Base-by-base conservation (phyloP, 2,329 filamentous ascomycete species). In the Epichloe bromicola region DNA sequence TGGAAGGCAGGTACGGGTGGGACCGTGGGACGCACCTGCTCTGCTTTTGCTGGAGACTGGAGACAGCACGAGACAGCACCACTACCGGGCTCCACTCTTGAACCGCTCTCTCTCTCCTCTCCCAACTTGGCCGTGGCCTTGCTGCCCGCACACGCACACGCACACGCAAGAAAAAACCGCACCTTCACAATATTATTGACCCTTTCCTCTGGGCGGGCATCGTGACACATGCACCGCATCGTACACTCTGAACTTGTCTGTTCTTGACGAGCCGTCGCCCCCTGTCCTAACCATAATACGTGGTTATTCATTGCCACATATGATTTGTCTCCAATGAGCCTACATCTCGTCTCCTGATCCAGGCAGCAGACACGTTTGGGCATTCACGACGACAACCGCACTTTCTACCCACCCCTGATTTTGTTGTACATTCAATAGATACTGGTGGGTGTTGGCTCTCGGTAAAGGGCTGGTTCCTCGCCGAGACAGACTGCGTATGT, bases 321-420 rank as follows among this genome's bases (percentile, higher is more conserved):
- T 38, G 49, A 23, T n/a, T 17, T 7, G 20, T 14, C 49, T 47
- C 30, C 44, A 37, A 51, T 47, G 44, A 51, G 30, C 11, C 7
- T 15, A 23, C 37, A 40, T 17, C 14, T 43, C 30, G 44, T 47
- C 38, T 41, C 38, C 44, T 36, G 43, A 51, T 20, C 23, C 34
- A 42, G 30, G 44, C 37, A 46, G 23, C 49, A 47, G 49, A 15
- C 49, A 33, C 48, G 37, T 15, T 44, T 43, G 23, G 40, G 48
- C 48, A 49, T 43, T 38, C 30, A 26, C 48, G 17, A 38, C 48
- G 3, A 11, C 26, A 11, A 43, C 30, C 39, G 40, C 40, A n/a
- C n/a, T n/a, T 34, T 19, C 15, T 2, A 15, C 10, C 38, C 15
- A 4, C n/a, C 42, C 19, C 40, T 20, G 40, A 17, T 42, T 20